Evolutionary conservation across 2,329 filamentous ascomycete species (phyloP).

Genomic region (Beauveria australis): DNA sequence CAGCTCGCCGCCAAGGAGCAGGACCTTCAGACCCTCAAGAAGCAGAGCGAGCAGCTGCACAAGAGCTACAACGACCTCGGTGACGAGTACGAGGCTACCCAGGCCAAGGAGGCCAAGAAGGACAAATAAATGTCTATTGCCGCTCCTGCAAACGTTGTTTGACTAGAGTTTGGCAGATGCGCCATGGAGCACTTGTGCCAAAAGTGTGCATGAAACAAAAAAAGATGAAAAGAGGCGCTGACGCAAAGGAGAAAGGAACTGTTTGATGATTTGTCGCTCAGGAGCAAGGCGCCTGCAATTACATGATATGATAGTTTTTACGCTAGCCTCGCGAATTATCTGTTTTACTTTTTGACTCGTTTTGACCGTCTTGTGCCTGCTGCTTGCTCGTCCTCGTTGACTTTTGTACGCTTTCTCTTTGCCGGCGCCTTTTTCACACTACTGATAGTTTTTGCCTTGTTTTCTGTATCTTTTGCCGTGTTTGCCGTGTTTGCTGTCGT

Average conservation of each 20-base stretch:
- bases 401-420: not conserved
- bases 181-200: too few relatives aligned
- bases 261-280: not conserved
- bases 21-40: constrained; percentile 83
- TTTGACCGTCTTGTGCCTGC: not conserved
- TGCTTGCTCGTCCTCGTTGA: not conserved
- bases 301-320: constrained; percentile 3
- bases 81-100: constrained; percentile 64
- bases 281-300: not conserved
- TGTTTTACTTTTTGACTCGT: constrained; percentile 7
- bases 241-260: not conserved
- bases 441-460: not conserved
- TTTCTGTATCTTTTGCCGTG: not conserved
- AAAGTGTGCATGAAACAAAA: not conserved
- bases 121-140: constrained; percentile 30
- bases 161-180: not conserved
- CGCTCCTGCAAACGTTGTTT: not conserved
- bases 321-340: not conserved
- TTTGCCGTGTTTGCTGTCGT: not conserved
- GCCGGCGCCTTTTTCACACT: not conserved
- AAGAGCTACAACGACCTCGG: constrained; percentile 80
- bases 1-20: constrained; percentile 71
- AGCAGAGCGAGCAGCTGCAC: constrained; percentile 77
- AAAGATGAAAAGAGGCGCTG: not conserved
- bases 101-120: constrained; percentile 50